Percentiles rank a stretch among this genome's conserved stretches.
phyloP scores from a whole-genome alignment of 2,329 filamentous ascomycete species.

The Neofusicoccum sp. region DNA sequence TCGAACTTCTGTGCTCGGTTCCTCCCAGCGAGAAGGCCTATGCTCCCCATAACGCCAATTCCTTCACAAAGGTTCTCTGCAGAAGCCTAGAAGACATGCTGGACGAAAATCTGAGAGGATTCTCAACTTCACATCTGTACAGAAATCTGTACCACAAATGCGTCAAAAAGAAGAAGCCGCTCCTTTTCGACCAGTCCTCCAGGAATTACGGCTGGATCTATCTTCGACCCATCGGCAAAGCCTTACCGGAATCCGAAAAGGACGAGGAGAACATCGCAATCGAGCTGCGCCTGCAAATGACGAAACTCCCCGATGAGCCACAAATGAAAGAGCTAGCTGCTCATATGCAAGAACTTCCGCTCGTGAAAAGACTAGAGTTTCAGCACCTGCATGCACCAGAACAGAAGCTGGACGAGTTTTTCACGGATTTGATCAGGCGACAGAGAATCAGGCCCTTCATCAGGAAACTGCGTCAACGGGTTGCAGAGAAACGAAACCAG shows the following conservation, averaged over 20 bases:
- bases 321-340: conserved; percentile 20
- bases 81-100: conserved; percentile 9
- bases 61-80: conserved; percentile 21
- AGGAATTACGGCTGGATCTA: conserved; percentile 22
- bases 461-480: background rate
- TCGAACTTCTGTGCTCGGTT: conserved; percentile 22
- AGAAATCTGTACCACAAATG: conserved; percentile 49
- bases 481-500: background rate
- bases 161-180: conserved; percentile 38
- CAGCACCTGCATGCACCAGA: conserved; percentile 19
- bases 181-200: conserved; percentile 21
- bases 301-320: conserved; percentile 5
- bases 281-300: conserved; percentile 21
- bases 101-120: background rate
- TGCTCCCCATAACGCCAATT: conserved; percentile 18
- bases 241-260: background rate
- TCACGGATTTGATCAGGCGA: background rate
- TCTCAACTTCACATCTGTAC: conserved; percentile 21
- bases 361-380: conserved; percentile 18
- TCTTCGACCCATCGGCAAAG: conserved; percentile 15
- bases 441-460: conserved; percentile 2
- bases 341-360: conserved; percentile 21
- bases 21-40: conserved; percentile 16
- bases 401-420: conserved; percentile 19
- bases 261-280: conserved; percentile 1